Base-by-base conservation (phyloP, 352 stramenopile genomes). In the Albugo candida region DNA sequence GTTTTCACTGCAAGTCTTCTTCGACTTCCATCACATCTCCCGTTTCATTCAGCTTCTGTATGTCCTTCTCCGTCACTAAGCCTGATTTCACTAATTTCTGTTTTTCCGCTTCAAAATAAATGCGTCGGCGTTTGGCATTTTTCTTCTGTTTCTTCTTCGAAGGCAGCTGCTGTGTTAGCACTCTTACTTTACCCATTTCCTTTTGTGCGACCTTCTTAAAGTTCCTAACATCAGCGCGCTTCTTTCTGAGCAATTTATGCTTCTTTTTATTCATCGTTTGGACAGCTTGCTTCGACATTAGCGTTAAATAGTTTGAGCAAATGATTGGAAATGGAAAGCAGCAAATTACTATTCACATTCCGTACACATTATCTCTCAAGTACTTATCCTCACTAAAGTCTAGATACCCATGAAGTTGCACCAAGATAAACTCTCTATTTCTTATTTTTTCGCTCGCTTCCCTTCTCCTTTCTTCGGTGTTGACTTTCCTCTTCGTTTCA, bases 111-210 rank as follows among this genome's bases (percentile, higher is more conserved):
- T 86, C 72, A 6, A 72, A 68, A 46, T 69, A 69, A 45, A 82
- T 81, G 41, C 73, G 61, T 54, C 67, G 64, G 54, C 72, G 78
- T 58, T 91, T 91, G 49, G 69, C 56, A 47, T 91, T 75, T 59
- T 86, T 86, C 49, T 81, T 67, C 50, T 66, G 62, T 63, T 91
- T 91, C 63, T 91, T 91, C 73, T 88, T 91, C 59, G 68, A 83
- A 41, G 69, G 57, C 12, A 62, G 61, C 21, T 57, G 67, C 51
- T 81, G 81, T 53, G 75, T 71, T 54, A 91, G 61, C 41, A 70
- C 58, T 21, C 52, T 68, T 43, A 54, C 55, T 46, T 64, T 60
- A 37, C 75, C 75, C 52, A 84, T 70, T 51, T 81, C 52, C 35
- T 76, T 35, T 39, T 52, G 47, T 45, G 63, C 55, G 21, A 91